Evolutionary conservation across 2,329 filamentous ascomycete species (phyloP).

Genomic region (Monosporascus ibericus): DNA sequence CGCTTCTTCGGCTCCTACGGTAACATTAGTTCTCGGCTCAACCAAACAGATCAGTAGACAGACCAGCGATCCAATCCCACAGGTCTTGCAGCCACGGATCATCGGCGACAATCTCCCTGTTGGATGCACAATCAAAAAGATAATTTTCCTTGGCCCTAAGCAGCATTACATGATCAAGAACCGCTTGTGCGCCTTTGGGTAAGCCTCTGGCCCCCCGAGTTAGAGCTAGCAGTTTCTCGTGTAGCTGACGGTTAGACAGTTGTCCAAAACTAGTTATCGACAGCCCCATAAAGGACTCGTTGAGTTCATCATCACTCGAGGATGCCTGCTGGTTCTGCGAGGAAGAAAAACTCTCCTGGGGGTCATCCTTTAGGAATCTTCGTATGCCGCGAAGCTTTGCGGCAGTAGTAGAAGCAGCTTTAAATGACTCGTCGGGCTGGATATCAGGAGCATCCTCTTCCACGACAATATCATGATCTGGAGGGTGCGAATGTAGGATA

Average conservation of each 20-base stretch:
- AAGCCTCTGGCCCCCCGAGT: slow-evolving; percentile 40
- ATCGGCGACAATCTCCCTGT: slow-evolving; percentile 61
- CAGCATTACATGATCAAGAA: slow-evolving; percentile 53
- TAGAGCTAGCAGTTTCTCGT: slow-evolving; percentile 47
- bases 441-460: slow-evolving; percentile 29
- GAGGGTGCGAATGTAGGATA: slow-evolving; percentile 29
- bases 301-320: slow-evolving; percentile 15
- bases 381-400: slow-evolving; percentile 45
- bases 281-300: slow-evolving; percentile 29
- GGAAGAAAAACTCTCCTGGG: slow-evolving; percentile 6
- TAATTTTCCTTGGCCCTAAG: slow-evolving; percentile 56
- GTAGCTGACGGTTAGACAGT: slow-evolving; percentile 48
- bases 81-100: slow-evolving; percentile 70
- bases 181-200: slow-evolving; percentile 43
- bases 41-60: slow-evolving; percentile 19
- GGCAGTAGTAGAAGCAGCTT: slow-evolving; percentile 35
- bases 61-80: slow-evolving; percentile 71
- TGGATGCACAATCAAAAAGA: slow-evolving; percentile 57
- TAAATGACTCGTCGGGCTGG: slow-evolving; percentile 36
- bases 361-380: slow-evolving; percentile 22
- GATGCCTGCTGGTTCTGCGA: slow-evolving; percentile 9
- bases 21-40: slow-evolving; percentile 7
- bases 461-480: slow-evolving; percentile 28
- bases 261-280: slow-evolving; percentile 30
- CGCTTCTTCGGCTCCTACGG: slow-evolving; percentile 54